These are phyloP conservation scores for Irpex sp. DNA, from an alignment of 1,284 basidiomycete species.

Conservation along the genomic window DNA sequence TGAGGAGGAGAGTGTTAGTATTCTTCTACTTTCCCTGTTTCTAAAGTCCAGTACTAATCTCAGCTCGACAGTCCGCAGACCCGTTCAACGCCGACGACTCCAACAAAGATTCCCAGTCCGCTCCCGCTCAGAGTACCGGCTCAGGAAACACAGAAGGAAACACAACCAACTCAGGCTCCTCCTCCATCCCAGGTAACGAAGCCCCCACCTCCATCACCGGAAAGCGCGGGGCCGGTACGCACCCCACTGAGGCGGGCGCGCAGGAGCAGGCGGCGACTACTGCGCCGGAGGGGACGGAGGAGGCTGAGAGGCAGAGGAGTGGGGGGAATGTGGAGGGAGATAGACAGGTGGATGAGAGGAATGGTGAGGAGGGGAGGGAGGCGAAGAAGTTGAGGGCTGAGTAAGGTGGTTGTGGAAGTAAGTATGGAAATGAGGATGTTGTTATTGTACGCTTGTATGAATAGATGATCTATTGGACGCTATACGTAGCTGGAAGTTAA, in stretches of 20 bases:
- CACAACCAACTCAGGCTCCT: too few species aligned
- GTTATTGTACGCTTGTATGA: too few species aligned
- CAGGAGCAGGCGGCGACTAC: constrained; percentile 26
- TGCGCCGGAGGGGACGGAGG: constrained; percentile 25
- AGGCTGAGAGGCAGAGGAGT: constrained; percentile 17
- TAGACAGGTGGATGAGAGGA: constrained; percentile 11
- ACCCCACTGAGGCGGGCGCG: constrained; percentile 21
- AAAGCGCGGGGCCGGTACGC: constrained; percentile 10
- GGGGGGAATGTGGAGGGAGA: constrained; percentile 7
- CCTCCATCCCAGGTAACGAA: too few species aligned
- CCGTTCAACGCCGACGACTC: constrained; percentile 6
- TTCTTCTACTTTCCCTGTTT: neutral
- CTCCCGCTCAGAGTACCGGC: too few species aligned
- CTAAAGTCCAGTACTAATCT: neutral
- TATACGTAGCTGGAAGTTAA: too few species aligned
- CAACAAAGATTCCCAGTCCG: too few species aligned
- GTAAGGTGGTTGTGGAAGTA: too few species aligned
- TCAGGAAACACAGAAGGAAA: too few species aligned
- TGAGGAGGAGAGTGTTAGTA: constrained; percentile 29
- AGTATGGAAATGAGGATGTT: too few species aligned
- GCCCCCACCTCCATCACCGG: neutral
- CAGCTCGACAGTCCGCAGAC: constrained; percentile 1
- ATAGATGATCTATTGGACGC: too few species aligned
- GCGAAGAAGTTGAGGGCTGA: neutral
- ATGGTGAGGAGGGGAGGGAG: neutral